Evolutionary conservation across 768 basidiomycete genomes (phyloP).

Genomic region (Termitomyces sp.): DNA sequence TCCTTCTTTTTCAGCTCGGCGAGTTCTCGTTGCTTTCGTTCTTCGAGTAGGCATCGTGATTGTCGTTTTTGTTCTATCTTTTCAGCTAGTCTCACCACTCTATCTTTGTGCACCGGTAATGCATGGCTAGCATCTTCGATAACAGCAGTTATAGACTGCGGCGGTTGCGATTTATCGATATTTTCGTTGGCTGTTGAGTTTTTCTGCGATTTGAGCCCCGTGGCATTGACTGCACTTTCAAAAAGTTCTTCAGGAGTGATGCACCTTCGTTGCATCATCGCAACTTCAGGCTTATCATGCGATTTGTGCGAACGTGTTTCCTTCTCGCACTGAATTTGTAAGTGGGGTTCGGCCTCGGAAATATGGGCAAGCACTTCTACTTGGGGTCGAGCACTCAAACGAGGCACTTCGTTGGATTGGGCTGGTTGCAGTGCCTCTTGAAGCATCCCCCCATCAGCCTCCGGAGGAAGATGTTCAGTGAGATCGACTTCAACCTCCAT

Average conservation of each 20-base stretch:
- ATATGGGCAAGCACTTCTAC: not conserved
- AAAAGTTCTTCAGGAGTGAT: not conserved
- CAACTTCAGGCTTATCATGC: conserved; percentile 6
- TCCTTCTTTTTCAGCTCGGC: conserved; percentile 18
- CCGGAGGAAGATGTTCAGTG: not conserved
- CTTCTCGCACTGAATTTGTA: conserved; percentile 1
- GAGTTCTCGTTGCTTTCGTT: conserved; percentile 9
- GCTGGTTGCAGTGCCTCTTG: not conserved
- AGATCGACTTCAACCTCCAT: not conserved
- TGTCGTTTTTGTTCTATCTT: not conserved
- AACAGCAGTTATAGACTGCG: too few species aligned
- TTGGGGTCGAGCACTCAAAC: not conserved
- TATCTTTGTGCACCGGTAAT: too few species aligned
- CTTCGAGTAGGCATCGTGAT: not conserved
- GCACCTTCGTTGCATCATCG: conserved; percentile 5
- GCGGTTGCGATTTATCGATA: not conserved
- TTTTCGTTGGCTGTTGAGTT: not conserved
- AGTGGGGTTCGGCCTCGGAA: not conserved
- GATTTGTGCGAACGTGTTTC: conserved; percentile 6
- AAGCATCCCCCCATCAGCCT: not conserved
- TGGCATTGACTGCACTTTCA: not conserved
- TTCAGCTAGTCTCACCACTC: too few species aligned
- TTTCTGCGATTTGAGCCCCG: not conserved
- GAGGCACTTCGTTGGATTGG: not conserved
- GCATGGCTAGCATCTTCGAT: too few species aligned